Evolutionary conservation across 208 protist species (phyloP), one percentile per base, ranked within the genome.

Genomic region (Trypanosoma mega): DNA sequence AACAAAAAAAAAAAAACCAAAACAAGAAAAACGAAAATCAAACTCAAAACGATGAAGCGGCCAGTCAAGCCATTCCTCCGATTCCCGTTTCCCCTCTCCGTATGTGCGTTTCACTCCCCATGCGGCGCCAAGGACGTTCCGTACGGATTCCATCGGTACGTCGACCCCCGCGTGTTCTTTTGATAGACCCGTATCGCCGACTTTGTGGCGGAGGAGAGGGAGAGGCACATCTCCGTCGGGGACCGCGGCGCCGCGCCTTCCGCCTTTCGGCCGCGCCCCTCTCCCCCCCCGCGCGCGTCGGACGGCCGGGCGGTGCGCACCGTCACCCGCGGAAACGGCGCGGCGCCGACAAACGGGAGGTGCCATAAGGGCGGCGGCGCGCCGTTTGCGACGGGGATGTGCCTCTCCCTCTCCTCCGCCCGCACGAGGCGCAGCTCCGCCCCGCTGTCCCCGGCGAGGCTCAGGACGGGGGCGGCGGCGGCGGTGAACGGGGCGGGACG

Each of bases 71-170:
- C n/a, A n/a, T n/a, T n/a, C n/a, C n/a, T n/a, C n/a, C n/a, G n/a
- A n/a, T n/a, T n/a, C n/a, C n/a, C n/a, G n/a, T n/a, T n/a, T n/a
- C n/a, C n/a, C 18, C 26, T 29, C 26, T 51, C 3, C 21, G 31
- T 16, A 51, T 51, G 31, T 51, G 23, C 23, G 23, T 51, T 53
- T 36, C 26, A 11, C 48, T n/a, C 24, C 21, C 47, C 27, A 24
- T 36, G 26, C 2, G 7, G 3, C 3, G 9, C 48, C 16, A 23
- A 44, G 4, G 31, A 34, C 6, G 23, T 47, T 7, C 54, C 54
- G 29, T 50, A 61, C 27, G 54, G 54, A 50, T 61, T 61, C 54
- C 54, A 61, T 14, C 43, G 54, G 54, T 61, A 50, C 14, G n/a
- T n/a, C n/a, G n/a, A n/a, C n/a, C 34, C 2, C 9, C 50, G 54